A percentile compares a stretch with the other conserved stretches of the same genome.
These are phyloP conservation scores for Zygosaccharomyces sapae DNA, from an alignment of 1,139 yeast species.

Conservation along the genomic window DNA sequence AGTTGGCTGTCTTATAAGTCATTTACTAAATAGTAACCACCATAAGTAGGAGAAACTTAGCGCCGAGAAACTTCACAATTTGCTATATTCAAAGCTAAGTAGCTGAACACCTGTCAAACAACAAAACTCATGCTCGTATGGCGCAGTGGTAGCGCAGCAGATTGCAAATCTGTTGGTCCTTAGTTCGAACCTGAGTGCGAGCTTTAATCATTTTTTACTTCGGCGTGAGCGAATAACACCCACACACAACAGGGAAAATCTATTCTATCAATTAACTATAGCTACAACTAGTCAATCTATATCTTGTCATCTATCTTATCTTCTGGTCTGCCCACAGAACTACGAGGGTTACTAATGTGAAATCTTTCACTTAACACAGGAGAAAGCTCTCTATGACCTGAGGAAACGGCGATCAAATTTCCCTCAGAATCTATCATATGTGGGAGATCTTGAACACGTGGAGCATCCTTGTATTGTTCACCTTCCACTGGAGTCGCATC, in stretches of 20 bases:
- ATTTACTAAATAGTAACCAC: background rate
- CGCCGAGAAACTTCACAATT: background rate
- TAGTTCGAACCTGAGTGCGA: slow-evolving; percentile 81
- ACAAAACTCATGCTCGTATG: slow-evolving; percentile 49
- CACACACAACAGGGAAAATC: too few relatives aligned
- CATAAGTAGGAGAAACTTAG: background rate
- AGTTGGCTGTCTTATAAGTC: background rate
- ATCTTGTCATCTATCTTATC: slow-evolving; percentile 20
- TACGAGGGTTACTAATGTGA: slow-evolving; percentile 15
- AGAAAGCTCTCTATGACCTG: slow-evolving; percentile 26
- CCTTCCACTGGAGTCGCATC: slow-evolving; percentile 25
- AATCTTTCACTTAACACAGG: slow-evolving; percentile 24
- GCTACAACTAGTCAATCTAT: background rate
- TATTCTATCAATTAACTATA: background rate
- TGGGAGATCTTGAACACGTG: slow-evolving; percentile 23
- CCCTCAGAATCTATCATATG: slow-evolving; percentile 27
- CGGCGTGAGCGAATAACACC: too few relatives aligned
- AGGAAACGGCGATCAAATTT: slow-evolving; percentile 24
- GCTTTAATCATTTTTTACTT: slow-evolving; percentile 39
- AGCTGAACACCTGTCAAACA: too few relatives aligned
- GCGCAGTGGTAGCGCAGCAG: slow-evolving; percentile 94
- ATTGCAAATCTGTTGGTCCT: slow-evolving; percentile 89
- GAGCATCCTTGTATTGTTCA: slow-evolving; percentile 23
- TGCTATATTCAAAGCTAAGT: too few relatives aligned
- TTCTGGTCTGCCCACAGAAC: background rate